These are phyloP conservation scores for Pogostemon cablin DNA, from an alignment of 257 asterid genomes.

Conservation along the genomic window DNA sequence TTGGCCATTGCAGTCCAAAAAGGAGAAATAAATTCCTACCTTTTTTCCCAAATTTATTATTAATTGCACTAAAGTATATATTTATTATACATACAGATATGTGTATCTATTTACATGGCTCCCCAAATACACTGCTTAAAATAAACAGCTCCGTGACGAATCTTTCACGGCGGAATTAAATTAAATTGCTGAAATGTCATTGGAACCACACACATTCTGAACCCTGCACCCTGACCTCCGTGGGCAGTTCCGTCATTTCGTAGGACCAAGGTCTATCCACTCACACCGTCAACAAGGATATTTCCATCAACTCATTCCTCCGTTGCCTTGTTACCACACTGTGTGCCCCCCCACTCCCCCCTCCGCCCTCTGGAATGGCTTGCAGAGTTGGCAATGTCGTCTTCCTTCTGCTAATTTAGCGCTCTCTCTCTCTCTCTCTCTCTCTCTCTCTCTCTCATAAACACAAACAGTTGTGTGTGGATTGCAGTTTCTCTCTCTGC, in stretches of 20 bases:
- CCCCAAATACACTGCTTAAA: conserved; percentile 9
- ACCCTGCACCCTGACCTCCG: not conserved
- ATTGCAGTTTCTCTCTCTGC: conserved; percentile 29
- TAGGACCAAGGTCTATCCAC: not conserved
- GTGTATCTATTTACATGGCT: not conserved
- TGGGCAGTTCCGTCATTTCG: conserved; percentile 36
- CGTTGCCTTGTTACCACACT: conserved; percentile 29
- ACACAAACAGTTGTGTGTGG: not conserved
- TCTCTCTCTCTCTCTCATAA: conserved; percentile 32
- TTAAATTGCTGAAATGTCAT: conserved; percentile 22
- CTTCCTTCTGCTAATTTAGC: conserved; percentile 30
- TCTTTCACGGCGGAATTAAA: conserved; percentile 44
- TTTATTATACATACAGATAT: not conserved
- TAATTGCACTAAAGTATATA: not conserved
- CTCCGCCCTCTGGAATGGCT: conserved; percentile 54
- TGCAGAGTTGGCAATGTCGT: conserved; percentile 83
- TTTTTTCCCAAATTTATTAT: conserved; percentile 1
- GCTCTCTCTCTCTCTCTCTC: conserved; percentile 33
- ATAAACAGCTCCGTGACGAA: conserved; percentile 41
- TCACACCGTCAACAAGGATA: conserved; percentile 18
- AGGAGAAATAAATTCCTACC: conserved; percentile 21
- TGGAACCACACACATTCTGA: conserved; percentile 18
- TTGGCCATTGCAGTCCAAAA: conserved; percentile 28
- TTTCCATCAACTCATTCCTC: conserved; percentile 38
- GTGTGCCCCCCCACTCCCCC: conserved; percentile 28